These are phyloP conservation scores for Pestalotiopsis fici DNA, from an alignment of 2,329 filamentous ascomycete species.

Conservation along the genomic window DNA sequence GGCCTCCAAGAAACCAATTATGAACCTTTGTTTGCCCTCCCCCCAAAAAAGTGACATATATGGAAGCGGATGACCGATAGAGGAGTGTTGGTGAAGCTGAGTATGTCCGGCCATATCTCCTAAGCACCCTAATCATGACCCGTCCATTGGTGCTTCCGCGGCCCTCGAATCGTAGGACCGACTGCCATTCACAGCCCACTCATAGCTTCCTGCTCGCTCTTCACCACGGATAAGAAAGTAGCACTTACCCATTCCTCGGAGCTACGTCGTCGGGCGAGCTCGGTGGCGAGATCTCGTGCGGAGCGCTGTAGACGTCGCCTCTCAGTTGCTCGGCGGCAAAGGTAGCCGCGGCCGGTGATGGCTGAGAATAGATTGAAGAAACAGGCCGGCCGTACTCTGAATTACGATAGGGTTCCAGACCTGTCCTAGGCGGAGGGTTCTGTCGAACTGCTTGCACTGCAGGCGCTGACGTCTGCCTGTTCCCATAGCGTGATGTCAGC, in stretches of 20 bases:
- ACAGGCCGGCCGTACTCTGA: constrained; percentile 41
- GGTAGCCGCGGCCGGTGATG: constrained; percentile 40
- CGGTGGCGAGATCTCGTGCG: constrained; percentile 53
- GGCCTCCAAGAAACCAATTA: background rate
- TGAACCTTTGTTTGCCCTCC: background rate
- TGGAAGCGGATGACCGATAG: background rate
- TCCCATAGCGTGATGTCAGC: constrained; percentile 24
- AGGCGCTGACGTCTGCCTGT: constrained; percentile 29
- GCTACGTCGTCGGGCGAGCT: constrained; percentile 54
- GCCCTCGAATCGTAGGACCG: background rate
- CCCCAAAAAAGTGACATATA: background rate
- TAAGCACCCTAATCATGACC: background rate
- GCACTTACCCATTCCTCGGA: constrained; percentile 42
- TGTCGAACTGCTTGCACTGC: constrained; percentile 28
- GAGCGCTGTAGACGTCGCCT: constrained; percentile 19
- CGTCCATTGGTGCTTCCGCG: background rate
- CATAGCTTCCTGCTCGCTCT: background rate
- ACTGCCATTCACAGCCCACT: background rate
- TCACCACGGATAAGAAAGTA: background rate
- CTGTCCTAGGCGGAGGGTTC: constrained; percentile 29
- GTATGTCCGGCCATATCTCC: background rate
- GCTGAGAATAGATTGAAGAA: constrained; percentile 65
- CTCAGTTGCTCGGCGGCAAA: constrained; percentile 31
- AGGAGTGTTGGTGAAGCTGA: background rate
- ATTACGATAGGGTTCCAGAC: constrained; percentile 29